These are phyloP conservation scores for Penicillium taxi DNA, from an alignment of 495 filamentous ascomycete genomes.

Conservation along the genomic window DNA sequence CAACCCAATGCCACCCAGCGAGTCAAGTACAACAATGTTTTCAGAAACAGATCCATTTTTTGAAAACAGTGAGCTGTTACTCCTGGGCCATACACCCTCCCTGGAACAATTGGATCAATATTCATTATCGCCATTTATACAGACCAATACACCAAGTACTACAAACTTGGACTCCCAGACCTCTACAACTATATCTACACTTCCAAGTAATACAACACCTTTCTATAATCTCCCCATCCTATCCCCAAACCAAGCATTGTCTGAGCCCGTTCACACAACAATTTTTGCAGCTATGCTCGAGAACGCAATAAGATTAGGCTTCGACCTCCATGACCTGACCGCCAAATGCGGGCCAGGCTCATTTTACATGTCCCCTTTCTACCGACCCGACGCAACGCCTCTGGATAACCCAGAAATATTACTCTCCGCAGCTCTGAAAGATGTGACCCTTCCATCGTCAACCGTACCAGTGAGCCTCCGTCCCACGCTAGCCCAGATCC, in stretches of 20 bases:
- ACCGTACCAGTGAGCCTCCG: conserved; percentile 32
- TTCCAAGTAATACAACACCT: not conserved
- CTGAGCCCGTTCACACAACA: not conserved
- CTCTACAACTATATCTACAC: not conserved
- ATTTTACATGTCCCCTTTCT: conserved; percentile 31
- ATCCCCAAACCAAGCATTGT: too few relatives aligned
- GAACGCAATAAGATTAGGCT: conserved; percentile 31
- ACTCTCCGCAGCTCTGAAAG: conserved; percentile 14
- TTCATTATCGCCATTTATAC: not conserved
- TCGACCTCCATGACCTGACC: conserved; percentile 21
- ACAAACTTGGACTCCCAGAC: not conserved
- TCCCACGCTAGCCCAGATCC: conserved; percentile 39
- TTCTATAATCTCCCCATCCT: too few relatives aligned
- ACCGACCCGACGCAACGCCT: conserved; percentile 15
- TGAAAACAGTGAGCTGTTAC: too few relatives aligned
- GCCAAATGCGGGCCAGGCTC: too few relatives aligned
- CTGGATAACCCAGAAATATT: conserved; percentile 18
- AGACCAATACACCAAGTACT: not conserved
- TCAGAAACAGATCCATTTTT: too few relatives aligned
- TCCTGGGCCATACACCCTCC: too few relatives aligned
- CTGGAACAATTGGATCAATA: too few relatives aligned
- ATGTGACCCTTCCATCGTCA: too few relatives aligned
- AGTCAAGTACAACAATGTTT: not conserved
- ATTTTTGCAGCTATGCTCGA: conserved; percentile 16
- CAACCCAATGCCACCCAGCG: too few relatives aligned